phyloP scores from a whole-genome alignment of 768 basidiomycete species.

The Tylopilus sp. region DNA sequence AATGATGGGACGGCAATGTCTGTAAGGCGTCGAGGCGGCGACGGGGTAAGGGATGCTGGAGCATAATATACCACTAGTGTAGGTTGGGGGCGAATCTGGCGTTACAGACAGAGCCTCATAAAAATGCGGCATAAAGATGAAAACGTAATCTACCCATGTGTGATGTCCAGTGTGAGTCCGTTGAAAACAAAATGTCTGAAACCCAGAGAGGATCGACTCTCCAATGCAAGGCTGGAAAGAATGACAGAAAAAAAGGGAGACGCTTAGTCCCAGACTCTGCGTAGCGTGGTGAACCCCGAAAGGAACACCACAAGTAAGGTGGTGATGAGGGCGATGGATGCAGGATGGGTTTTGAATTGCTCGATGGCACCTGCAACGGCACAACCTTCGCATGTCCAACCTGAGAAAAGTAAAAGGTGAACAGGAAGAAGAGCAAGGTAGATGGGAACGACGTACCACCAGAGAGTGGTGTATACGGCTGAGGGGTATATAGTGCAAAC shows the following conservation, averaged over 20 bases:
- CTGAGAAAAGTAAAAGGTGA: conserved; percentile 7
- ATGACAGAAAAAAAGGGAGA: neutral
- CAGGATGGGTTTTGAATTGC: conserved; percentile 30
- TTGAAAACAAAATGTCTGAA: conserved; percentile 20
- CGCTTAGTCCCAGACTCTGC: conserved; percentile 28
- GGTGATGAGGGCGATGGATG: conserved; percentile 31
- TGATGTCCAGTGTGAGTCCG: conserved; percentile 29
- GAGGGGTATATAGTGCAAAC: conserved; percentile 65
- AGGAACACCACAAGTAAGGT: conserved; percentile 30
- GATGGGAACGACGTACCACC: conserved; percentile 31
- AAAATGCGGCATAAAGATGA: conserved; percentile 22
- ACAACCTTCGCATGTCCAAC: conserved; percentile 30
- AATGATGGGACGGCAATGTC: conserved; percentile 3
- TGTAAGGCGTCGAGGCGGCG: conserved; percentile 5
- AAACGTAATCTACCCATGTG: conserved; percentile 29
- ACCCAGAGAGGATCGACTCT: conserved; percentile 10
- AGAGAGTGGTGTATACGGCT: conserved; percentile 49
- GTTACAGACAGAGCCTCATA: conserved; percentile 13
- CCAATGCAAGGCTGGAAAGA: neutral
- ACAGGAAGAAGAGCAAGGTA: neutral
- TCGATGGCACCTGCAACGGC: conserved; percentile 23
- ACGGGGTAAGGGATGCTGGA: conserved; percentile 2
- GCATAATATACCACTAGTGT: conserved; percentile 21
- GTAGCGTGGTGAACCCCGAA: conserved; percentile 34
- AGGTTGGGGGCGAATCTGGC: conserved; percentile 3